These are phyloP conservation scores for Cryptosporidium viatorum DNA, from an alignment of 169 alveolate species.

Conservation along the genomic window DNA sequence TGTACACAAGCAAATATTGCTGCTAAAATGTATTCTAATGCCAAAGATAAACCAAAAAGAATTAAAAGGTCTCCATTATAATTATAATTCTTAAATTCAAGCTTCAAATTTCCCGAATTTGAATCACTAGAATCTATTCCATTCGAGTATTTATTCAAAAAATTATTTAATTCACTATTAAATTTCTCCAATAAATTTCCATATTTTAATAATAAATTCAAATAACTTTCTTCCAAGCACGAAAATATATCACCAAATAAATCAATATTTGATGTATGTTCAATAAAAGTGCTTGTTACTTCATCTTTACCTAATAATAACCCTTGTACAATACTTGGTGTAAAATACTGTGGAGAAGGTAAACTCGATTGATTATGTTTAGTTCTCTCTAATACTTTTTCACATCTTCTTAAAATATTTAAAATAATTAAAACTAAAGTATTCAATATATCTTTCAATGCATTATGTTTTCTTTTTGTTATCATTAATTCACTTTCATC, in stretches of 20 bases:
- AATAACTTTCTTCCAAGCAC: background rate
- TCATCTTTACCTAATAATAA: background rate
- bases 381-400: background rate
- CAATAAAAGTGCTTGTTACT: background rate
- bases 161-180: too few relatives aligned
- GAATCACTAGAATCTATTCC: background rate
- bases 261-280: background rate
- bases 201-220: background rate
- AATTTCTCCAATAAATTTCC: background rate
- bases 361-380: background rate
- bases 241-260: background rate
- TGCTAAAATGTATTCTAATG: background rate
- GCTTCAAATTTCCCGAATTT: too few relatives aligned
- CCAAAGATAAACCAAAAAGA: background rate
- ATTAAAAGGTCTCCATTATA: background rate
- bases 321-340: background rate
- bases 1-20: constrained; percentile 11
- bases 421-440: background rate
- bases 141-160: background rate
- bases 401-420: background rate
- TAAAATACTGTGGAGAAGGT: background rate
- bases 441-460: background rate
- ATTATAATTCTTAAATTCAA: background rate
- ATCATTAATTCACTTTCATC: background rate
- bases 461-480: background rate